Evolutionary conservation across 2,329 filamentous ascomycete species (phyloP).

Genomic region (Lasiodiplodia theobromae): DNA sequence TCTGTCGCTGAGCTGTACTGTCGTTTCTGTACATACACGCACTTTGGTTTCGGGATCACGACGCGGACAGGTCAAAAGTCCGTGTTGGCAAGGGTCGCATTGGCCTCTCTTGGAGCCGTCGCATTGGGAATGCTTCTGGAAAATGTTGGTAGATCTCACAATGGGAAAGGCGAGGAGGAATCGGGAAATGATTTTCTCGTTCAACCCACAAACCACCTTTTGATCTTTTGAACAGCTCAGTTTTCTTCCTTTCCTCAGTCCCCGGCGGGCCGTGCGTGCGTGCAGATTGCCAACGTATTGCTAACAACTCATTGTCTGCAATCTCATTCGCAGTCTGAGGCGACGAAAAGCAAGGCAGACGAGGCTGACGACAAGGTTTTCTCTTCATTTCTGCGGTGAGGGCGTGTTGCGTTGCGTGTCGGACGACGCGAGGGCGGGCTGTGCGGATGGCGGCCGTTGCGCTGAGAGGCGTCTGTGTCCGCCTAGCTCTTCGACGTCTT

Average conservation of each 20-base stretch:
- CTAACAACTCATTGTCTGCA: not conserved
- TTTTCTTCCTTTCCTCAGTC: not conserved
- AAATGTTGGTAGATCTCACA: conserved; percentile 1
- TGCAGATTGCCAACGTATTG: not conserved
- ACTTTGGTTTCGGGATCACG: too few species aligned
- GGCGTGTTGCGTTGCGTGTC: not conserved
- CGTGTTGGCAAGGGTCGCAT: not conserved
- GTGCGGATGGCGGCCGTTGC: not conserved
- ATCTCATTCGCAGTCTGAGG: not conserved
- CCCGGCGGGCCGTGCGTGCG: conserved; percentile 16
- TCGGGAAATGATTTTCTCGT: not conserved
- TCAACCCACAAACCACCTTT: not conserved
- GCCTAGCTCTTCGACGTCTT: not conserved
- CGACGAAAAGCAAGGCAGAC: not conserved
- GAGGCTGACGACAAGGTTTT: not conserved
- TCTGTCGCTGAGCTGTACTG: not conserved
- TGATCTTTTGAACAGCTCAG: not conserved
- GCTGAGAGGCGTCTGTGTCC: not conserved
- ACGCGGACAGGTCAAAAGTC: not conserved
- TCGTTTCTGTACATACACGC: conserved; percentile 8
- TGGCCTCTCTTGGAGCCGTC: not conserved
- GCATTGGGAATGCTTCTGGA: conserved; percentile 6
- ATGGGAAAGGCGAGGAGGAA: not conserved
- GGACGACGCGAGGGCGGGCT: not conserved
- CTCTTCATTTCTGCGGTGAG: not conserved